phyloP scores from a whole-genome alignment of 2,329 filamentous ascomycete species.

The Cordyceps pruinosa region DNA sequence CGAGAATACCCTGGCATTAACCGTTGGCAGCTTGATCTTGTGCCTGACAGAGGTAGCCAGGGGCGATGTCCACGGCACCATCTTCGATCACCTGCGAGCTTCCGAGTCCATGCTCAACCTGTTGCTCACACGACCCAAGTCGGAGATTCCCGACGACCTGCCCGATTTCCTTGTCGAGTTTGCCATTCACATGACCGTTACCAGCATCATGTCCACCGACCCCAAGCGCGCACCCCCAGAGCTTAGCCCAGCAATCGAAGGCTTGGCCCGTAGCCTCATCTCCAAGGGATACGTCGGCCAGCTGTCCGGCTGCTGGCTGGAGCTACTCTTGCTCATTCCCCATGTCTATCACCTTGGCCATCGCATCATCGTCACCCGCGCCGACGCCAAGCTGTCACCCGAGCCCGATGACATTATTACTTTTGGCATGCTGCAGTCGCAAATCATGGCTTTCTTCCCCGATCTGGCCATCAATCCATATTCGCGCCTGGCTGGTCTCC shows the following conservation, averaged over 20 bases:
- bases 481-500: slow-evolving; percentile 32
- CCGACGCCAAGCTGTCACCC: slow-evolving; percentile 15
- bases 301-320: slow-evolving; percentile 33
- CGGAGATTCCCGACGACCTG: slow-evolving; percentile 29
- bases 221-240: slow-evolving; percentile 23
- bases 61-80: slow-evolving; percentile 38
- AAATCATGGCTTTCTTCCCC: slow-evolving; percentile 34
- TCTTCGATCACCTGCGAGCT: slow-evolving; percentile 39
- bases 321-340: slow-evolving; percentile 30
- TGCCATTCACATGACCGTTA: slow-evolving; percentile 39
- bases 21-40: slow-evolving; percentile 38
- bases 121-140: slow-evolving; percentile 27
- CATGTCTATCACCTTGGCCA: slow-evolving; percentile 37
- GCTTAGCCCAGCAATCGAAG: slow-evolving; percentile 25
- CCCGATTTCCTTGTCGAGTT: slow-evolving; percentile 42
- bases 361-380: slow-evolving; percentile 27
- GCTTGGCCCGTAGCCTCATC: slow-evolving; percentile 23
- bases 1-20: slow-evolving; percentile 31
- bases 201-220: slow-evolving; percentile 40
- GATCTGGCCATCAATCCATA: slow-evolving; percentile 28
- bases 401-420: slow-evolving; percentile 36
- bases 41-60: slow-evolving; percentile 41
- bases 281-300: slow-evolving; percentile 28
- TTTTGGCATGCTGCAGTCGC: slow-evolving; percentile 35
- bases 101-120: slow-evolving; percentile 35